Conservation (phyloP, 192 early-diverging fungal species). For the Chytriomyces confervae region DNA sequence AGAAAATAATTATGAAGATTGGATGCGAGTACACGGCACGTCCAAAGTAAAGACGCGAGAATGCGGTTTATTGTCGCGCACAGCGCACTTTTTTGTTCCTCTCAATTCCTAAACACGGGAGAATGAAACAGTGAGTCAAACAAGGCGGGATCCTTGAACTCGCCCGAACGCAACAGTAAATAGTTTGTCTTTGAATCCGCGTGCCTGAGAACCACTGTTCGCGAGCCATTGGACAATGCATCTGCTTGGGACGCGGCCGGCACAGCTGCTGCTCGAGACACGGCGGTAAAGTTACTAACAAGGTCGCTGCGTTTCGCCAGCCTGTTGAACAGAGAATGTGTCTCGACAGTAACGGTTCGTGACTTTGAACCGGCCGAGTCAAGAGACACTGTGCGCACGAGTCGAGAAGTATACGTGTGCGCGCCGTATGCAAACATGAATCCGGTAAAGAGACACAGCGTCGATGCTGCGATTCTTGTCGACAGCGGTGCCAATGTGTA, state of each 20-base stretch:
- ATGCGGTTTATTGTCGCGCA: too few species aligned
- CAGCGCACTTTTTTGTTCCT: too few species aligned
- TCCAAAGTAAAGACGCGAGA: too few species aligned
- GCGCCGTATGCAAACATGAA: background rate
- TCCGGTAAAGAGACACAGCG: slow-evolving; percentile 7
- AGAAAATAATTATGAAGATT: background rate
- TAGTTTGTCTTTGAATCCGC: background rate
- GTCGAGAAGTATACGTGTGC: background rate
- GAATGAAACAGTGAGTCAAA: slow-evolving; percentile 10
- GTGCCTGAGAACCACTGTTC: background rate
- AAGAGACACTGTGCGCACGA: background rate
- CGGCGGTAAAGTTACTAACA: background rate
- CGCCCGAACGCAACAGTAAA: background rate
- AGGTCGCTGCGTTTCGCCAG: background rate
- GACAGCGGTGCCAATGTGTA: slow-evolving; percentile 7
- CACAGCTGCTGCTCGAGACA: background rate
- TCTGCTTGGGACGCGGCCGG: background rate
- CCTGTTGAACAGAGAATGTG: background rate
- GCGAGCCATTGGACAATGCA: background rate
- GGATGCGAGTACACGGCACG: background rate
- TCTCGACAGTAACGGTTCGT: background rate
- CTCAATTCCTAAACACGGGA: too few species aligned
- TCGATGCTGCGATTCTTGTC: background rate
- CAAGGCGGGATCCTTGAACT: slow-evolving; percentile 1
- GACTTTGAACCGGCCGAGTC: too few species aligned